Evolutionary conservation across 495 filamentous ascomycete genomes (phyloP).

Genomic region (Podospora didyma): DNA sequence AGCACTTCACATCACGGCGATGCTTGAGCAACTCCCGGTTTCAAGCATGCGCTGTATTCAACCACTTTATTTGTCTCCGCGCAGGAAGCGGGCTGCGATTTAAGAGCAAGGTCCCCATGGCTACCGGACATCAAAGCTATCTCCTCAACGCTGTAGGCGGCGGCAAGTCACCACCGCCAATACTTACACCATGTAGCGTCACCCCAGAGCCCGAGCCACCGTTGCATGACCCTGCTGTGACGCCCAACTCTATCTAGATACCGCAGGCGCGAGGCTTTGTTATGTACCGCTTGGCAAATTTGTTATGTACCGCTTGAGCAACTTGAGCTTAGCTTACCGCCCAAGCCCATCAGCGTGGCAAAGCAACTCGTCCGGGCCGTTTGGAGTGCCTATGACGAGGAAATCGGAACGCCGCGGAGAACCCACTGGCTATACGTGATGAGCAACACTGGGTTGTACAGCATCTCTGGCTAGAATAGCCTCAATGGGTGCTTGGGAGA

Average conservation of each 20-base stretch:
- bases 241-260: constrained; percentile 18
- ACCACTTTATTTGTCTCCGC: constrained; percentile 29
- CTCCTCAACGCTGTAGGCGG: constrained; percentile 6
- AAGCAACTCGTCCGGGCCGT: constrained; percentile 29
- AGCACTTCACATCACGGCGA: constrained; percentile 21
- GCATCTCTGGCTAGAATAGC: constrained; percentile 32
- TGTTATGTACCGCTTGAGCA: too few relatives aligned
- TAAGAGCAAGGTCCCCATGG: constrained; percentile 20
- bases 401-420: constrained; percentile 22
- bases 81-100: constrained; percentile 29
- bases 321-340: constrained; percentile 26
- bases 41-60: constrained; percentile 28
- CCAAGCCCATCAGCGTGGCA: constrained; percentile 30
- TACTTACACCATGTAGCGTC: not conserved
- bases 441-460: constrained; percentile 27
- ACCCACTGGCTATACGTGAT: constrained; percentile 36
- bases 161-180: not conserved
- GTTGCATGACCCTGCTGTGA: too few relatives aligned
- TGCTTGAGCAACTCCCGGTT: constrained; percentile 20
- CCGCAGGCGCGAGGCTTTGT: constrained; percentile 22
- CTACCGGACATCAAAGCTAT: constrained; percentile 11
- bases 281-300: too few relatives aligned
- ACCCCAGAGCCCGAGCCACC: not conserved
- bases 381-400: constrained; percentile 30
- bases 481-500: too few relatives aligned